Evolutionary conservation across 371 early-diverging fungal species (phyloP).

Genomic region (Actinomucor elegans): DNA sequence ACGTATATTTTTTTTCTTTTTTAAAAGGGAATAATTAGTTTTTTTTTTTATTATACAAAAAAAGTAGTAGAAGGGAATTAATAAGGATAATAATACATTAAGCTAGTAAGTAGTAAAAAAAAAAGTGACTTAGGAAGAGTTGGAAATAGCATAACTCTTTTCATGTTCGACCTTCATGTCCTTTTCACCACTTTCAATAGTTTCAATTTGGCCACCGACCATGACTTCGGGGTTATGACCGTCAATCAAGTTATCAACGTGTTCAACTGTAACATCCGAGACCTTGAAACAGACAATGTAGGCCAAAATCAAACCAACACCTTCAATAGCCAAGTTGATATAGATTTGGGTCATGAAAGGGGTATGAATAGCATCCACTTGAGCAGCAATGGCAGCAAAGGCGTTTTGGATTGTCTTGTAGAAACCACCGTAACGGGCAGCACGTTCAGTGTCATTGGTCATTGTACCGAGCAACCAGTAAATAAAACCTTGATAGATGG

Average conservation of each 20-base stretch:
- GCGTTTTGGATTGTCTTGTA: constrained; percentile 82
- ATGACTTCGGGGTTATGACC: constrained; percentile 17
- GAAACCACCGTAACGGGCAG: constrained; percentile 76
- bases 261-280: constrained; percentile 27
- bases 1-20: no score
- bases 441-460: constrained; percentile 65
- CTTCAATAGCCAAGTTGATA: constrained; percentile 28
- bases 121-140: neutral
- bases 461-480: constrained; percentile 81
- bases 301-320: constrained; percentile 27
- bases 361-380: constrained; percentile 44
- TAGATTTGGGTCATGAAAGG: constrained; percentile 31
- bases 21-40: no score
- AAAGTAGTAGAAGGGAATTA: neutral
- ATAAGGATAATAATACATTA: no score
- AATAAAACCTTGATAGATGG: constrained; percentile 71
- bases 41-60: neutral
- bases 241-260: constrained; percentile 25
- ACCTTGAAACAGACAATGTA: constrained; percentile 25
- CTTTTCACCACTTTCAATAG: constrained; percentile 8
- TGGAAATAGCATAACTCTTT: constrained; percentile 5
- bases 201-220: constrained; percentile 27
- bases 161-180: constrained; percentile 4
- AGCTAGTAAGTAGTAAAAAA: neutral
- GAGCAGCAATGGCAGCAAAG: constrained; percentile 33